A percentile compares a stretch with the other conserved stretches of the same genome.
phyloP scores from a whole-genome alignment of 192 early-diverging fungal genomes.

The Coemansia sp. region DNA sequence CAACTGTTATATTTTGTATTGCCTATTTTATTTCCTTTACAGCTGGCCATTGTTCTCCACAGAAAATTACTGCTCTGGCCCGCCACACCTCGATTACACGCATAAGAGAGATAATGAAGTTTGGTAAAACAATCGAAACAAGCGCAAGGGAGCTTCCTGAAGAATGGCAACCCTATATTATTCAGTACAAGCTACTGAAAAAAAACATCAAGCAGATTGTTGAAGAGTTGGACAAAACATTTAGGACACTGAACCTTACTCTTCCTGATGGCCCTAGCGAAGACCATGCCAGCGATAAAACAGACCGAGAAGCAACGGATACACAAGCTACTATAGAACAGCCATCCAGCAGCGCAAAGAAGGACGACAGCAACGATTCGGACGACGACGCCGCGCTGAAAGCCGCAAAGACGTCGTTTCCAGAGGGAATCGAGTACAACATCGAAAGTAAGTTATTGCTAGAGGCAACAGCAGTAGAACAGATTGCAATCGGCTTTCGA shows the following conservation, averaged over 20 bases:
- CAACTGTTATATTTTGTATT: not conserved
- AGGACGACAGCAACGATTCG: not conserved
- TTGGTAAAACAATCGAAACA: slow-evolving; percentile 68
- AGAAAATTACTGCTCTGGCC: not conserved
- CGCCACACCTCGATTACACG: not conserved
- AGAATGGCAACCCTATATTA: slow-evolving; percentile 72
- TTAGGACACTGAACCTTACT: slow-evolving; percentile 32
- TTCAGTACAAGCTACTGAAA: slow-evolving; percentile 75
- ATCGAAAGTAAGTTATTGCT: slow-evolving; percentile 43
- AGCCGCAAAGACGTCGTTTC: not conserved
- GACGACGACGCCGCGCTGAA: not conserved
- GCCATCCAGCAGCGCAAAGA: not conserved
- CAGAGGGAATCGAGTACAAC: slow-evolving; percentile 37
- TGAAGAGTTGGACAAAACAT: slow-evolving; percentile 61
- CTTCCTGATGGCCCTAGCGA: slow-evolving; percentile 14
- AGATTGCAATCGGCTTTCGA: not conserved
- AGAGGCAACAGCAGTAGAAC: not conserved
- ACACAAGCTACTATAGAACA: not conserved
- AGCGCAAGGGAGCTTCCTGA: slow-evolving; percentile 67
- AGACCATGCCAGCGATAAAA: not conserved
- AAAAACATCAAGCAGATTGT: slow-evolving; percentile 71
- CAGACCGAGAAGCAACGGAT: not conserved
- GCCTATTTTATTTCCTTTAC: not conserved
- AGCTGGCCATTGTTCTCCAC: not conserved
- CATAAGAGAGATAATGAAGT: slow-evolving; percentile 61